Percentiles rank a stretch among this genome's conserved stretches.
These are phyloP conservation scores for Chaetomium tenue DNA, from an alignment of 495 filamentous ascomycete genomes.

Conservation along the genomic window DNA sequence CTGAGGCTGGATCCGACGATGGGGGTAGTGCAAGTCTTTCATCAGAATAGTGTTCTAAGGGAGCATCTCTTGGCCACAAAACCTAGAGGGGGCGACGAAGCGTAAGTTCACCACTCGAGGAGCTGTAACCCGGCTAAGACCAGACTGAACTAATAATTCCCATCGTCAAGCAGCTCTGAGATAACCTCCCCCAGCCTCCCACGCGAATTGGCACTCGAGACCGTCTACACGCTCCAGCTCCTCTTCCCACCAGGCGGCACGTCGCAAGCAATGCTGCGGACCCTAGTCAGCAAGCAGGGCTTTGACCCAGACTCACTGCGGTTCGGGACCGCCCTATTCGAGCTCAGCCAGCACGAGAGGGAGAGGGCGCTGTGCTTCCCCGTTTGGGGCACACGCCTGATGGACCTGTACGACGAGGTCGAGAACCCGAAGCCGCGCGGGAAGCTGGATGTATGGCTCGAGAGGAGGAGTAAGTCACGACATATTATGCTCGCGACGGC, in stretches of 20 bases:
- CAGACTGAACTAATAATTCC: too few species aligned
- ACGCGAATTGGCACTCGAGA: not conserved
- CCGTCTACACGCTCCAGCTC: not conserved
- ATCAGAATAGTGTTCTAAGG: not conserved
- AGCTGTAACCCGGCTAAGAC: too few species aligned
- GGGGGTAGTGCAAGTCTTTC: not conserved
- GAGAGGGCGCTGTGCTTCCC: too few species aligned
- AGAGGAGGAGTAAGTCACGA: not conserved
- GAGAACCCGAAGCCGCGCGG: not conserved
- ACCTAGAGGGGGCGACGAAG: too few species aligned
- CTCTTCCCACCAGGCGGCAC: not conserved
- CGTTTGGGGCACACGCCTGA: not conserved
- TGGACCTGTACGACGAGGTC: not conserved
- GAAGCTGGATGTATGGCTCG: not conserved
- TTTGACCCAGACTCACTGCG: not conserved
- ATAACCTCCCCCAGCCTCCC: not conserved
- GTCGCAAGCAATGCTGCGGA: not conserved
- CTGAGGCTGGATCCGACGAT: not conserved
- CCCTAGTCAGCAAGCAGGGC: not conserved
- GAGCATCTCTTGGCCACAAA: not conserved
- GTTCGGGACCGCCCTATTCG: not conserved
- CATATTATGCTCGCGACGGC: not conserved
- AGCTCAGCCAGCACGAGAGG: too few species aligned
- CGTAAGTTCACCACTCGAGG: not conserved
- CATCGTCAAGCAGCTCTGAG: too few species aligned